phyloP scores from a whole-genome alignment of 1,284 basidiomycete genomes.

The Tylopilus orsonianus region DNA sequence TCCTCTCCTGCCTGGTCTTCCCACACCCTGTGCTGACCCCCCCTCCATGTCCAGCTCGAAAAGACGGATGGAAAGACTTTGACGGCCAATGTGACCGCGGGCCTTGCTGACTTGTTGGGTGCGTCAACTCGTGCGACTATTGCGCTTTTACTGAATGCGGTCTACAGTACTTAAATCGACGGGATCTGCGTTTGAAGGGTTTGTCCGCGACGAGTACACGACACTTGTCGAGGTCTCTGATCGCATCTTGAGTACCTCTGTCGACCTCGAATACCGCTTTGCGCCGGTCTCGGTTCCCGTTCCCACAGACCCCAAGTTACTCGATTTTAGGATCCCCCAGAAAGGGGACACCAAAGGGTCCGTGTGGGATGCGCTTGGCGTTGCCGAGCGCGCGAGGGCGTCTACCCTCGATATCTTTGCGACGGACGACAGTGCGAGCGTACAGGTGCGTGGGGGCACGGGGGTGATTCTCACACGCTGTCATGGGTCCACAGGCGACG shows the following conservation, averaged over 20 bases:
- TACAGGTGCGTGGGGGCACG: conserved; percentile 61
- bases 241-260: conserved; percentile 84
- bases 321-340: conserved; percentile 50
- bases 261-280: conserved; percentile 74
- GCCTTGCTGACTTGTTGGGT: conserved; percentile 80
- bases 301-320: conserved; percentile 48
- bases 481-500: conserved; percentile 60
- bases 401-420: conserved; percentile 85
- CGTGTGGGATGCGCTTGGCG: conserved; percentile 59
- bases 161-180: conserved; percentile 82
- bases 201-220: conserved; percentile 86
- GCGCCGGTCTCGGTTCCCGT: conserved; percentile 46
- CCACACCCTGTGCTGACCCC: background rate
- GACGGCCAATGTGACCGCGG: conserved; percentile 62
- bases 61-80: conserved; percentile 59
- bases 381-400: conserved; percentile 57
- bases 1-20: background rate
- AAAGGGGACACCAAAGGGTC: conserved; percentile 43
- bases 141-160: background rate
- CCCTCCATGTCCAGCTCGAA: conserved; percentile 48
- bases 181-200: conserved; percentile 84
- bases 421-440: conserved; percentile 84
- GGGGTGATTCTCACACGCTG: background rate
- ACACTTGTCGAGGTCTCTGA: conserved; percentile 81
- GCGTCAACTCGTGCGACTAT: conserved; percentile 20